Evolutionary conservation across 768 basidiomycete genomes (phyloP), one percentile per base, ranked within the genome.

Genomic region (Mycena albidolilacea): DNA sequence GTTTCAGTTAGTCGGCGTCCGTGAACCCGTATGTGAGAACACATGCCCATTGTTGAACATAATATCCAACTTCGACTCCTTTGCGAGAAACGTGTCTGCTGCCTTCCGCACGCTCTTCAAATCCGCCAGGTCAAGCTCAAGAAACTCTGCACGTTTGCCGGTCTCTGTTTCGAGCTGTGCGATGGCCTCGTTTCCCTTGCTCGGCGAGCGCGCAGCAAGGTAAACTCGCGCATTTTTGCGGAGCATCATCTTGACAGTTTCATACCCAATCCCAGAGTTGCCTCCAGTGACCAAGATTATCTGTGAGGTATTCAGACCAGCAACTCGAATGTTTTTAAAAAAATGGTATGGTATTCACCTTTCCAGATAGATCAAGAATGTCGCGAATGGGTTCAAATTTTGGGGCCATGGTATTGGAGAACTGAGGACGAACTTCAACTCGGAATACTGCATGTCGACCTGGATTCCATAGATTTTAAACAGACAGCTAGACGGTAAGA

Each of bases 101-200:
- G 86, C 80, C 14, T 62, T 72, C 58, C 82, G 82, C 30, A 89
- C 80, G 5, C 80, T 77, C 10, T 73, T 68, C 7, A 90, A 76
- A 75, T 82, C 82, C 6, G 79, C 76, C 5, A 90, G 80, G 60
- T 90, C 87, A 7, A 89, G 84, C 68, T 84, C 76, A 0, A 89
- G 77, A 69, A 85, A 74, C 79, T 43, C n/a, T 1, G 70, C 70
- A 8, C 43, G 48, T 37, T 67, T 66, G 23, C 41, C 39, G 5
- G 65, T 72, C n/a, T 64, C 71, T 0, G 67, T 55, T 69, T 81
- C 79, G 15, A 85, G 74, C 44, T 79, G 50, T 46, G 23, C 70
- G 39, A 82, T 71, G 21, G 81, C 79, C 14, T 72, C 78, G 21
- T 77, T 75, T 14, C 73, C 65, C n/a, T 63, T 64, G 66, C 11